Conservation (phyloP, 2,329 filamentous ascomycete genomes). For the Trichoderma sp. region DNA sequence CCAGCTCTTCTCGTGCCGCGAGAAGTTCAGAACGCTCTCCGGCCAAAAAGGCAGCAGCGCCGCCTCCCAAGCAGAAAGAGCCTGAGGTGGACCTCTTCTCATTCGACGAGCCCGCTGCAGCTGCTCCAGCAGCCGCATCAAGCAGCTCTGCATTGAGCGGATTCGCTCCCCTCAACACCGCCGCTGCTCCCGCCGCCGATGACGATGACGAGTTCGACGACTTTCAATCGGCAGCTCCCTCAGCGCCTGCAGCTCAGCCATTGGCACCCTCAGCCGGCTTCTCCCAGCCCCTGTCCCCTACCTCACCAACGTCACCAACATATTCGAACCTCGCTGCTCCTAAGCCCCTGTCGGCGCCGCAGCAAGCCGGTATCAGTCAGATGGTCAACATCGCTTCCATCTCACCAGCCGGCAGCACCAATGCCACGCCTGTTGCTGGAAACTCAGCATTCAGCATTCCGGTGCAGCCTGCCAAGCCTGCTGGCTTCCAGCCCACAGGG, state of each 20-base stretch:
- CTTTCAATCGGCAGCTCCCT: conserved; percentile 82
- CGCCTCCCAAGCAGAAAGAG: conserved; percentile 77
- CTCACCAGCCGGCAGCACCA: conserved; percentile 67
- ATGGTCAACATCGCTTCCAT: conserved; percentile 80
- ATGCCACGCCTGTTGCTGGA: conserved; percentile 57
- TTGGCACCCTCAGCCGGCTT: conserved; percentile 34
- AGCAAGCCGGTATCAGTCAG: conserved; percentile 78
- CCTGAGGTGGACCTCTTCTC: conserved; percentile 93
- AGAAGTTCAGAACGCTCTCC: conserved; percentile 41
- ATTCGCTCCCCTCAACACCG: conserved; percentile 41
- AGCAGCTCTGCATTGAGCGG: conserved; percentile 53
- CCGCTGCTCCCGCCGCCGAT: conserved; percentile 44
- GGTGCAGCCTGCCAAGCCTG: conserved; percentile 57
- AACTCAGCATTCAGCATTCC: conserved; percentile 63
- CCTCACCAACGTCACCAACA: conserved; percentile 52
- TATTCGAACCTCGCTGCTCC: conserved; percentile 73
- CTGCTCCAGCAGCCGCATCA: conserved; percentile 49
- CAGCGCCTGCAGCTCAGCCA: conserved; percentile 36
- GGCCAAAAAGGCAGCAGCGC: conserved; percentile 53
- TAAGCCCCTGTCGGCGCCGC: conserved; percentile 80
- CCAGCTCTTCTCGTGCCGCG: conserved; percentile 53
- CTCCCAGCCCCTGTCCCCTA: conserved; percentile 44
- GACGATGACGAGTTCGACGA: conserved; percentile 96
- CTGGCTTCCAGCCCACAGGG: conserved; percentile 73
- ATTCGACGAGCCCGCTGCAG: conserved; percentile 73